phyloP scores from a whole-genome alignment of 768 basidiomycete genomes.

The Pisolithus sp. region DNA sequence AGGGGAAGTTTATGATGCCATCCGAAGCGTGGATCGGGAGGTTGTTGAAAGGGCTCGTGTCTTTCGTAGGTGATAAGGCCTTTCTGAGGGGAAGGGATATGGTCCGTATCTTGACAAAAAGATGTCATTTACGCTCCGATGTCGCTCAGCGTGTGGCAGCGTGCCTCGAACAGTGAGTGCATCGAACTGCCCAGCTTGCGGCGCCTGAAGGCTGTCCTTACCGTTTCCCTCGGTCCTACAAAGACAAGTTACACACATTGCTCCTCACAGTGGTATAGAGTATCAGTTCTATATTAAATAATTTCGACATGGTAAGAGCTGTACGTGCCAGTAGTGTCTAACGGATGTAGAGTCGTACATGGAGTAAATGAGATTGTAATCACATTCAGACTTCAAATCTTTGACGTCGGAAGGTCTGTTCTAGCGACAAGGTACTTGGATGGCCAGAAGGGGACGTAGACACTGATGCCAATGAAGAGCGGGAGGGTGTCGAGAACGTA shows the following conservation, averaged over 20 bases:
- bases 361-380: background rate
- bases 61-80: slow-evolving; percentile 12
- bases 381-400: background rate
- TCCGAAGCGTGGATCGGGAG: slow-evolving; percentile 22
- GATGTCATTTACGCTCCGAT: slow-evolving; percentile 19
- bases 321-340: too few species aligned
- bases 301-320: too few species aligned
- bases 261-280: too few species aligned
- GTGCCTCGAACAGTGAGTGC: slow-evolving; percentile 12
- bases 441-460: slow-evolving; percentile 21
- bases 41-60: slow-evolving; percentile 17
- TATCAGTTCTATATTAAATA: too few species aligned
- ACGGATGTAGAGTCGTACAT: too few species aligned
- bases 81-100: slow-evolving; percentile 20
- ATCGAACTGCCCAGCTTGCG: too few species aligned
- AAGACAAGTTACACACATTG: too few species aligned
- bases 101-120: slow-evolving; percentile 19
- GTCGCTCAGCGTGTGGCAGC: slow-evolving; percentile 16
- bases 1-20: slow-evolving; percentile 27
- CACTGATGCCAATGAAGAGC: slow-evolving; percentile 15
- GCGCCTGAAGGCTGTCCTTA: background rate
- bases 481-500: slow-evolving; percentile 20
- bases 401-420: background rate
- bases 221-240: background rate
- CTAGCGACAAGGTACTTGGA: slow-evolving; percentile 12